Conservation (phyloP, 768 basidiomycete genomes). For the Mycena galericulata region DNA sequence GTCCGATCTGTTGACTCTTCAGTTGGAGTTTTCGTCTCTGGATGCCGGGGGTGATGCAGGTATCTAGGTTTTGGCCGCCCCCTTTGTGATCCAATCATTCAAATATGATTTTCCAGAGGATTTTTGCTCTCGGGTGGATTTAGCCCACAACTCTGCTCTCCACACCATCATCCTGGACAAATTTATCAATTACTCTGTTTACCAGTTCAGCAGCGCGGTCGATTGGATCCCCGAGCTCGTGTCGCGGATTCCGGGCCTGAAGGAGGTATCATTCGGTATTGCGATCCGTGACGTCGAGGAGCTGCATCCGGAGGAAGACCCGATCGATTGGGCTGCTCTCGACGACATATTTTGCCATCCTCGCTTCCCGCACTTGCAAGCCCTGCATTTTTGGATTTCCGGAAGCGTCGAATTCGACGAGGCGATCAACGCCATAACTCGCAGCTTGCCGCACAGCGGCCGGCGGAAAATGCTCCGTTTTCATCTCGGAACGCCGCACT, state of each 20-base stretch:
- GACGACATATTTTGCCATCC: slow-evolving; percentile 30
- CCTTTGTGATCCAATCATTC: not conserved
- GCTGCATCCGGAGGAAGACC: slow-evolving; percentile 29
- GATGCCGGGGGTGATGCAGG: slow-evolving; percentile 35
- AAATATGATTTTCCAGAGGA: slow-evolving; percentile 20
- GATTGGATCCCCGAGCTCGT: slow-evolving; percentile 33
- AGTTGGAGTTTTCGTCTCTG: slow-evolving; percentile 33
- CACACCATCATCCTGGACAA: slow-evolving; percentile 28
- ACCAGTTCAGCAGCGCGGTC: slow-evolving; percentile 35
- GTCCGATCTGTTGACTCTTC: slow-evolving; percentile 20
- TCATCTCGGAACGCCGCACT: slow-evolving; percentile 15
- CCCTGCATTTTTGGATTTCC: slow-evolving; percentile 26
- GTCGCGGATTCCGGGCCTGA: slow-evolving; percentile 13
- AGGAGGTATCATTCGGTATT: slow-evolving; percentile 23
- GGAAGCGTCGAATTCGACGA: slow-evolving; percentile 16
- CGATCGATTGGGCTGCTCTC: slow-evolving; percentile 31
- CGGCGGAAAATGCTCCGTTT: slow-evolving; percentile 19
- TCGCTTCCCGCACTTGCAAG: slow-evolving; percentile 1
- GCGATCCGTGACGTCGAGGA: slow-evolving; percentile 25
- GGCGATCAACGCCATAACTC: not conserved
- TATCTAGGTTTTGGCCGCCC: not conserved
- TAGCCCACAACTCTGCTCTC: slow-evolving; percentile 26
- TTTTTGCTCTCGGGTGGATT: slow-evolving; percentile 31
- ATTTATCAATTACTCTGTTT: slow-evolving; percentile 31
- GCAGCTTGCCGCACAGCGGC: slow-evolving; percentile 20